Evolutionary conservation across 148 eudicot genomes (phyloP), one percentile per base, ranked within the genome.

Genomic region (Nepenthes mirabilis): DNA sequence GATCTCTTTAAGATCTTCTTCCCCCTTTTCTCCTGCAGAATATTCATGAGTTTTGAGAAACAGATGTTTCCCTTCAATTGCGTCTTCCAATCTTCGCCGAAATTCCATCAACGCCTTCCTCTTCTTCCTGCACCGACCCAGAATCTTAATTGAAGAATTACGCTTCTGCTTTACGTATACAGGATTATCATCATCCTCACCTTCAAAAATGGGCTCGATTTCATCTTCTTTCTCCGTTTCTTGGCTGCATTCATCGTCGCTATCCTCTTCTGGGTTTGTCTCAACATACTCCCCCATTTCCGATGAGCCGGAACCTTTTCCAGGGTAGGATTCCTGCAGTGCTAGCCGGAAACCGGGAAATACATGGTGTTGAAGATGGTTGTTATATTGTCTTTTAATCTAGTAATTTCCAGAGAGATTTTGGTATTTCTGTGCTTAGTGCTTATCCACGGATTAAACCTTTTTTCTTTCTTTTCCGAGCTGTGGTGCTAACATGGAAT

Each of bases 1-100:
- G 37, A 82, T 71, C 33, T 79, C 87, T 36, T 14, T 63, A 7
- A 69, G 34, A 58, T 81, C 60, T 49, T 78, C 68, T 9, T 49
- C 52, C 2, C 11, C 47, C 1, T 61, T 61, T 5, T 14, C 60
- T 35, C 14, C 60, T 2, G 3, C 43, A 34, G 6, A 3, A 57
- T 34, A 32, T 14, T 59, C 43, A 37, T 65, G 56, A 14, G 49
- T 51, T 65, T 40, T 43, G 52, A 45, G 69, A 2, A 69, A 55
- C 35, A 83, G 54, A 2, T 52, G 33, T 33, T 76, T 62, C 6
- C 63, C 65, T 8, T 56, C 67, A 50, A 91, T 71, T 10, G 85
- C 83, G 57, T 83, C 85, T 69, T 87, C 85, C 14, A 91, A 80
- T 56, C 37, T 66, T 56, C 72, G 58, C 6, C 82, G 74, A 6